A percentile compares a stretch with the other conserved stretches of the same genome.
Evolutionary conservation across 2,329 filamentous ascomycete species (phyloP).

Genomic region (Aspergillus piperis): DNA sequence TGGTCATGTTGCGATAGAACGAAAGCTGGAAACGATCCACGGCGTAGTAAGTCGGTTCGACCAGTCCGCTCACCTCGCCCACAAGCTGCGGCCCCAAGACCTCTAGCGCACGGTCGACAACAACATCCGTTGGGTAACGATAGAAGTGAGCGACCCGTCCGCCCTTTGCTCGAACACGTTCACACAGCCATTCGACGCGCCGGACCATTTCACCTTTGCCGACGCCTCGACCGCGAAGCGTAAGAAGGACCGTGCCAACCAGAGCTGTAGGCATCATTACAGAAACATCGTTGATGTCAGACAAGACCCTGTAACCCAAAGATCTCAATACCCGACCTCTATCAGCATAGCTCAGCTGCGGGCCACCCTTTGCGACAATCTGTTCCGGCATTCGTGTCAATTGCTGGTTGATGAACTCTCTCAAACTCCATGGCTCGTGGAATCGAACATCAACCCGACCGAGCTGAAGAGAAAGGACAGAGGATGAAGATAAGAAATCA

Average conservation of each 20-base stretch:
- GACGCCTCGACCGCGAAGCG: constrained; percentile 85
- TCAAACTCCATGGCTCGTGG: constrained; percentile 91
- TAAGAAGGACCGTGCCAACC: constrained; percentile 90
- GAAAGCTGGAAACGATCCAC: constrained; percentile 96
- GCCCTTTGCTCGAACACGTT: constrained; percentile 78
- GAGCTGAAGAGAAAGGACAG: constrained; percentile 81
- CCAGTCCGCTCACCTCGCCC: constrained; percentile 73
- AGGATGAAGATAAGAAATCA: constrained; percentile 86
- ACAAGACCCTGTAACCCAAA: constrained; percentile 86
- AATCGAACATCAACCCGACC: constrained; percentile 94
- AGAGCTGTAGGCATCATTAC: constrained; percentile 98
- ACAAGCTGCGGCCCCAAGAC: constrained; percentile 90
- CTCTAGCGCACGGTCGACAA: constrained; percentile 86
- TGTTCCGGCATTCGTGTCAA: constrained; percentile 57
- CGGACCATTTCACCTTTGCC: constrained; percentile 82
- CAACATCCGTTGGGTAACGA: constrained; percentile 72
- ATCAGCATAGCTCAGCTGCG: constrained; percentile 52
- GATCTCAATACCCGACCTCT: constrained; percentile 77
- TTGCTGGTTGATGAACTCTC: constrained; percentile 78
- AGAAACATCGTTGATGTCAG: constrained; percentile 92
- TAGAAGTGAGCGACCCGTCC: constrained; percentile 94
- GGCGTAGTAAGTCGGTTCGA: constrained; percentile 90
- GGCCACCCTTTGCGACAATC: constrained; percentile 36
- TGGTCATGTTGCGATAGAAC: constrained; percentile 99
- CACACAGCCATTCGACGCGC: constrained; percentile 85